phyloP scores from a whole-genome alignment of 2,329 filamentous ascomycete genomes.

The Cercospora canescens region DNA sequence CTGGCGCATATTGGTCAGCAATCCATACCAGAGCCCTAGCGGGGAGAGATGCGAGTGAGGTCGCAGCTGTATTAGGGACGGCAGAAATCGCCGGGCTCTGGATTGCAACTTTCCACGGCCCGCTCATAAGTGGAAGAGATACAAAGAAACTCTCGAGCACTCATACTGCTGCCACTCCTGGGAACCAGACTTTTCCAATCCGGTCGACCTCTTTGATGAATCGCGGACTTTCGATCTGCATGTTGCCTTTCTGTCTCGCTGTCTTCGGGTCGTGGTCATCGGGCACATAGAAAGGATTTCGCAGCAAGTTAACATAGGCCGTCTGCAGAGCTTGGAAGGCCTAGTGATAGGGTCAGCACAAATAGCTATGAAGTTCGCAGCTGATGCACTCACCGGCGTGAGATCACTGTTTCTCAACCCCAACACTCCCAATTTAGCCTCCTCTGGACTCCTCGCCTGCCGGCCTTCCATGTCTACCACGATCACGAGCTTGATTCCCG shows the following conservation, averaged over 20 bases:
- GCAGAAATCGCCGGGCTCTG: not conserved
- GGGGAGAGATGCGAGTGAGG: no score
- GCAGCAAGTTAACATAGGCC: slow-evolving; percentile 84
- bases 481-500: slow-evolving; percentile 85
- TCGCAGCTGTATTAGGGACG: not conserved
- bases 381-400: slow-evolving; percentile 62
- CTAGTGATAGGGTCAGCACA: slow-evolving; percentile 39
- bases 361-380: not conserved
- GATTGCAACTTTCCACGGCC: not conserved
- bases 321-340: slow-evolving; percentile 88
- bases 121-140: not conserved
- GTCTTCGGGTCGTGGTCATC: slow-evolving; percentile 73
- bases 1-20: no score
- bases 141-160: not conserved
- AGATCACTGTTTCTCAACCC: slow-evolving; percentile 84
- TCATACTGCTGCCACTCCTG: slow-evolving; percentile 50
- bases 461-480: slow-evolving; percentile 88
- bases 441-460: slow-evolving; percentile 41
- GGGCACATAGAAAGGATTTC: slow-evolving; percentile 93
- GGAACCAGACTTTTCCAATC: slow-evolving; percentile 83
- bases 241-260: slow-evolving; percentile 45
- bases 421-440: slow-evolving; percentile 48
- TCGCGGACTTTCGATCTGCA: slow-evolving; percentile 75
- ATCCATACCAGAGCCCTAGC: no score
- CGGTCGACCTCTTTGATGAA: slow-evolving; percentile 81